These are phyloP conservation scores for Lanmaoa rubissima DNA, from an alignment of 768 basidiomycete genomes.

Conservation along the genomic window DNA sequence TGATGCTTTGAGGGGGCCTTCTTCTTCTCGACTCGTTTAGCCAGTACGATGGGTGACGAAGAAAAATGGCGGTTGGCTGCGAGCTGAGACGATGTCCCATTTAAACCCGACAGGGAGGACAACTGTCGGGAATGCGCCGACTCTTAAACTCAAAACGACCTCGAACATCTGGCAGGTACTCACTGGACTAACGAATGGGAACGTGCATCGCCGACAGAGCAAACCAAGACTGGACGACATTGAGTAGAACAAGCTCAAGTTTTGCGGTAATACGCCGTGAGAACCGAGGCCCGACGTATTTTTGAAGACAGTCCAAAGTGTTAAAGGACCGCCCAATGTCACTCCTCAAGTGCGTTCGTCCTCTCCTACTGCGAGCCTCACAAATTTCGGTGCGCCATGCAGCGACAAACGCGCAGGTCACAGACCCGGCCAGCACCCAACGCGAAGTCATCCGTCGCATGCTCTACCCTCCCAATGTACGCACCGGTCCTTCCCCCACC, in stretches of 20 bases:
- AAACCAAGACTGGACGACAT: slow-evolving; percentile 25
- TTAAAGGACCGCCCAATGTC: slow-evolving; percentile 33
- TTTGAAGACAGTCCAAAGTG: background rate
- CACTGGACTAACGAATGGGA: slow-evolving; percentile 16
- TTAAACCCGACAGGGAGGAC: slow-evolving; percentile 31
- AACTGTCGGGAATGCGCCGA: slow-evolving; percentile 31
- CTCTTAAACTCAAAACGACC: background rate
- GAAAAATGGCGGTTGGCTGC: slow-evolving; percentile 42
- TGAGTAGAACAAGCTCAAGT: background rate
- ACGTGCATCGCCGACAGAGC: slow-evolving; percentile 27
- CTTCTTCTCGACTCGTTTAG: slow-evolving; percentile 50
- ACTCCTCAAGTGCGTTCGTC: slow-evolving; percentile 36
- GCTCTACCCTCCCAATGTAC: slow-evolving; percentile 77
- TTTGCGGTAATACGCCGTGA: slow-evolving; percentile 19
- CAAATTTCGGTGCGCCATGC: slow-evolving; percentile 44
- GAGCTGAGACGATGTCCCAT: background rate
- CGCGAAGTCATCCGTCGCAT: slow-evolving; percentile 73
- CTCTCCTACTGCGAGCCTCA: slow-evolving; percentile 33
- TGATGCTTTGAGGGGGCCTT: slow-evolving; percentile 69
- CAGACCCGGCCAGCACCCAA: slow-evolving; percentile 50
- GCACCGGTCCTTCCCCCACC: slow-evolving; percentile 68
- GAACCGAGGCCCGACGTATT: slow-evolving; percentile 10
- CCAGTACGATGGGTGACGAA: slow-evolving; percentile 45
- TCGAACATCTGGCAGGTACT: background rate
- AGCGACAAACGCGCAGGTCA: slow-evolving; percentile 26